phyloP scores from a whole-genome alignment of 257 asterid species.

The Jacaranda copaia region DNA sequence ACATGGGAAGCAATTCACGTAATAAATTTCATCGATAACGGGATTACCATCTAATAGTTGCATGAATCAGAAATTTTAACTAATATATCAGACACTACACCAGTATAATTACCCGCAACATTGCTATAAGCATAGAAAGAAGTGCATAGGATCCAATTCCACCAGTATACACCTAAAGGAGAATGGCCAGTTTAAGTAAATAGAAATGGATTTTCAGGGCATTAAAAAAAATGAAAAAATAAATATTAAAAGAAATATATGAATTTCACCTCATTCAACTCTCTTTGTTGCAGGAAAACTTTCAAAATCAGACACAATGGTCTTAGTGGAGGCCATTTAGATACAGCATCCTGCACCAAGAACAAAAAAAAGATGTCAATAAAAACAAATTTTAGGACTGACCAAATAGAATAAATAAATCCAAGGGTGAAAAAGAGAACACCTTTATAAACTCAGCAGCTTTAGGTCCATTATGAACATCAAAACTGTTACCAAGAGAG shows the following conservation, averaged over 20 bases:
- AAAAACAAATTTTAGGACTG: neutral
- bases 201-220: conserved; percentile 21
- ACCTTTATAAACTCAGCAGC: conserved; percentile 97
- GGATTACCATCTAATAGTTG: conserved; percentile 14
- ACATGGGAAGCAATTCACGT: neutral
- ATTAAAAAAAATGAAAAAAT: neutral
- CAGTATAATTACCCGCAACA: conserved; percentile 75
- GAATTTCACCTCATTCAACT: conserved; percentile 81
- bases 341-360: conserved; percentile 66
- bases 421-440: conserved; percentile 30
- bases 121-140: conserved; percentile 91
- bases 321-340: conserved; percentile 84
- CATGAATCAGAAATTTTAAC: neutral
- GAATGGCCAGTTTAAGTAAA: conserved; percentile 34
- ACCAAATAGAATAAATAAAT: conserved; percentile 4
- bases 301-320: conserved; percentile 92
- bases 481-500: conserved; percentile 68
- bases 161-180: conserved; percentile 90
- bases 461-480: conserved; percentile 88
- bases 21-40: conserved; percentile 1
- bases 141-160: conserved; percentile 98
- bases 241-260: neutral
- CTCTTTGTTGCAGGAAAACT: conserved; percentile 93
- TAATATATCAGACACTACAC: conserved; percentile 5
- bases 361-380: neutral